phyloP scores from a whole-genome alignment of 768 basidiomycete species.

The Lyophyllum atratum region DNA sequence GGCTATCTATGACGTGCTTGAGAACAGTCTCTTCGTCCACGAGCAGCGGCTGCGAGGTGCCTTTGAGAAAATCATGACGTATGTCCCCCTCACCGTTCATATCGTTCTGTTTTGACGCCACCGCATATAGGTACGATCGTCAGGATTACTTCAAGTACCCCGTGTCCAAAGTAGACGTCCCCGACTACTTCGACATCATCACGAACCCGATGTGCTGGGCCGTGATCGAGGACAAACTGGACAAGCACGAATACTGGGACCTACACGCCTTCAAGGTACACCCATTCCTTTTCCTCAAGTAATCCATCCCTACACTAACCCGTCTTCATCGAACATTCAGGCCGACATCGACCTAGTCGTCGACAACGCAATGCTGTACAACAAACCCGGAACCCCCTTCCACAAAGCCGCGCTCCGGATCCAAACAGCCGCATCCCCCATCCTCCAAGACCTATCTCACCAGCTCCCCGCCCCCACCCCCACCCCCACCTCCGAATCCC shows the following conservation, averaged over 20 bases:
- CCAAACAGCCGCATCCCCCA: constrained; percentile 37
- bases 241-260: constrained; percentile 82
- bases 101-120: constrained; percentile 5
- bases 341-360: constrained; percentile 83
- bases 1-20: constrained; percentile 66
- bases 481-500: neutral
- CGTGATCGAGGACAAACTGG: constrained; percentile 79
- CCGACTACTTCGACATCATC: constrained; percentile 90
- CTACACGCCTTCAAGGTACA: constrained; percentile 70
- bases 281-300: neutral
- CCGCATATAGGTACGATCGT: constrained; percentile 62
- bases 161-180: constrained; percentile 75
- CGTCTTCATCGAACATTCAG: constrained; percentile 33
- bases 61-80: constrained; percentile 75
- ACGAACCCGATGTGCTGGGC: constrained; percentile 88
- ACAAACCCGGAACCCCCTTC: constrained; percentile 69
- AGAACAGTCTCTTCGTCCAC: constrained; percentile 65
- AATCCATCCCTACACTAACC: too few species aligned
- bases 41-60: constrained; percentile 58
- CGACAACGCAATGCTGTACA: constrained; percentile 86
- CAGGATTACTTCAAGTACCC: constrained; percentile 80
- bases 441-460: constrained; percentile 47
- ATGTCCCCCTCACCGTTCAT: constrained; percentile 25
- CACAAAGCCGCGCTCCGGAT: constrained; percentile 73
- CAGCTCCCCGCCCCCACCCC: neutral